These are phyloP conservation scores for Favolaschia claudopus DNA, from an alignment of 768 basidiomycete genomes.

Conservation along the genomic window DNA sequence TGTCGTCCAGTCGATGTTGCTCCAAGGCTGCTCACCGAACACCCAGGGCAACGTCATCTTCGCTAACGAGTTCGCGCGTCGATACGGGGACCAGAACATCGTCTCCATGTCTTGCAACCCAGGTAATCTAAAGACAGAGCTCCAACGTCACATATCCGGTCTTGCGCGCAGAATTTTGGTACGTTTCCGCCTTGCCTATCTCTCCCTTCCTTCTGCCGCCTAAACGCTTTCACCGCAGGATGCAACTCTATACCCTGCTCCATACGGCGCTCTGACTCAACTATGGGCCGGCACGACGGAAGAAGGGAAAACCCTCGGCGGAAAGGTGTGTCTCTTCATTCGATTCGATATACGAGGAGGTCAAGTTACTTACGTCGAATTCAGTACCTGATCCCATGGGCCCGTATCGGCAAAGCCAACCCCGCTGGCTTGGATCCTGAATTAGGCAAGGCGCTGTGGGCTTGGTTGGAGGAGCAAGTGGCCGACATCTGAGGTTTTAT, in stretches of 20 bases:
- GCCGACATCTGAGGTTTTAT: too few relatives aligned
- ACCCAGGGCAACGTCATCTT: conserved; percentile 52
- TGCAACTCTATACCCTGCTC: conserved; percentile 35
- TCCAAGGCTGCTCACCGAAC: neutral
- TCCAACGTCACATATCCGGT: neutral
- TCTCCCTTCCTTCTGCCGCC: neutral
- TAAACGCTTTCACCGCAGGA: conserved; percentile 10
- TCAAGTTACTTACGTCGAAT: too few relatives aligned
- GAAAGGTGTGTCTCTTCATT: conserved; percentile 43
- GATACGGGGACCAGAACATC: conserved; percentile 55
- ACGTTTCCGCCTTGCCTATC: neutral
- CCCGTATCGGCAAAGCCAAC: conserved; percentile 18
- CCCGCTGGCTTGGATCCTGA: neutral
- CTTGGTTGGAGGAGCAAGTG: conserved; percentile 19
- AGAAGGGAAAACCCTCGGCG: conserved; percentile 45
- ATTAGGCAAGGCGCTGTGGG: conserved; percentile 5
- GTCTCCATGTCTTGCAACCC: conserved; percentile 56
- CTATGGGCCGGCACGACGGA: conserved; percentile 52
- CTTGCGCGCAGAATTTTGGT: neutral
- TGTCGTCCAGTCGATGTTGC: conserved; percentile 17
- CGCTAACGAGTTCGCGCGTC: conserved; percentile 53
- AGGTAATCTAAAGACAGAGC: conserved; percentile 30
- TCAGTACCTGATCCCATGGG: conserved; percentile 29
- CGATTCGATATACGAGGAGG: too few relatives aligned
- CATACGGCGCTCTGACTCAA: conserved; percentile 50